These are phyloP conservation scores for Acacia crassicarpa DNA, from an alignment of 306 rosid genomes.

Conservation along the genomic window DNA sequence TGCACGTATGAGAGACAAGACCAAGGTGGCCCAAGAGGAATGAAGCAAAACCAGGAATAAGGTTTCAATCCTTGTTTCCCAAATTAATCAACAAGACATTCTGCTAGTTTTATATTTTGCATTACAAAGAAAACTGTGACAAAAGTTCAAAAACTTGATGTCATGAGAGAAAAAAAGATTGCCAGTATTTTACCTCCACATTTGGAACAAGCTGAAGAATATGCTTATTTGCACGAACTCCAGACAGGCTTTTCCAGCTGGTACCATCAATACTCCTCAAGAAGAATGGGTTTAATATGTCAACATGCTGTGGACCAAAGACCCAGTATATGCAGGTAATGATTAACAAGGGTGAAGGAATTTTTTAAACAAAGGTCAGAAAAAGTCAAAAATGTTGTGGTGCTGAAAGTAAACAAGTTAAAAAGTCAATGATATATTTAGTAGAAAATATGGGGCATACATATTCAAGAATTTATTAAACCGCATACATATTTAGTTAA, in stretches of 20 bases:
- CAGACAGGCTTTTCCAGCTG: conserved; percentile 61
- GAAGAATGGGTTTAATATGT: conserved; percentile 47
- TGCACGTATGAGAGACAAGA: conserved; percentile 17
- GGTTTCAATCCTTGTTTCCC: background rate
- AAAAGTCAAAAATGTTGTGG: background rate
- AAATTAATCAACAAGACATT: background rate
- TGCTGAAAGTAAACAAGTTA: background rate
- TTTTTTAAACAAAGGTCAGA: conserved; percentile 1
- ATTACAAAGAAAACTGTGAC: background rate
- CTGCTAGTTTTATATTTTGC: background rate
- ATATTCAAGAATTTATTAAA: conserved; percentile 10
- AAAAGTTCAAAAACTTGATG: background rate
- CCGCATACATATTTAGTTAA: too few species aligned
- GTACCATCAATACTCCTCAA: conserved; percentile 41
- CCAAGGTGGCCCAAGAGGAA: conserved; percentile 13
- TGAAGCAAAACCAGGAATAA: conserved; percentile 19
- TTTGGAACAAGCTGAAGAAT: conserved; percentile 50
- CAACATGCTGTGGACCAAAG: conserved; percentile 37
- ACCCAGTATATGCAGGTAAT: conserved; percentile 3
- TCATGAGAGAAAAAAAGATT: background rate
- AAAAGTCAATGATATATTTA: conserved; percentile 21
- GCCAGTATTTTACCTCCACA: conserved; percentile 40
- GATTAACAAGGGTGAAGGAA: conserved; percentile 5
- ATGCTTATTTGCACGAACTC: conserved; percentile 47
- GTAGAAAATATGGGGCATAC: conserved; percentile 3